Evolutionary conservation across 768 basidiomycete genomes (phyloP).

Genomic region (Pluteus cervinus): DNA sequence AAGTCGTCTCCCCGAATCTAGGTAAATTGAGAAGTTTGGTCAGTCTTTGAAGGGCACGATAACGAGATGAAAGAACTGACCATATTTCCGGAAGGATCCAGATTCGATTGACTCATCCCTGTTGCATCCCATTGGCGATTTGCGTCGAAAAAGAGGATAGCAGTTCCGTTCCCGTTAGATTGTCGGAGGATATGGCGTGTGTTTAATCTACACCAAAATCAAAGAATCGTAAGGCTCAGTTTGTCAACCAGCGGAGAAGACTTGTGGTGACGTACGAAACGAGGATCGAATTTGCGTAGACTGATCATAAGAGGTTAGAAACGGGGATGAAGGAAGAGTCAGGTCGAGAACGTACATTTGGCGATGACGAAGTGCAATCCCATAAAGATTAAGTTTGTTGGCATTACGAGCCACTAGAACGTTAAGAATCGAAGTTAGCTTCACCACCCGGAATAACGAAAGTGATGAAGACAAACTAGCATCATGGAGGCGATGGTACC

Average conservation of each 20-base stretch:
- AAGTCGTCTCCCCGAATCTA: no score
- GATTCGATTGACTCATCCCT: no score
- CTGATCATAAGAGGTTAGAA: conserved; percentile 15
- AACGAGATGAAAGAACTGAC: no score
- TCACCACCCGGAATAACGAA: background rate
- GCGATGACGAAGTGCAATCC: conserved; percentile 44
- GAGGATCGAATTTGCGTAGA: conserved; percentile 41
- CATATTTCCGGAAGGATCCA: no score
- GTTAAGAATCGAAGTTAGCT: no score
- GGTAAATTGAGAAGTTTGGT: no score
- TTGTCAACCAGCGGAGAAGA: background rate
- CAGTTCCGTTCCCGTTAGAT: no score
- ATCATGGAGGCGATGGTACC: conserved; percentile 44
- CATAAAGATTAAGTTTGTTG: conserved; percentile 38
- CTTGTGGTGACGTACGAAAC: conserved; percentile 29
- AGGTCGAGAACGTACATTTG: conserved; percentile 28
- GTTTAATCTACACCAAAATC: conserved; percentile 14
- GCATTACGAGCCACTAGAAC: conserved; percentile 39
- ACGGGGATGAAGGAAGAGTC: background rate
- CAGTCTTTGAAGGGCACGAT: no score
- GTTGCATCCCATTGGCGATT: no score
- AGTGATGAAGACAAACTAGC: conserved; percentile 26
- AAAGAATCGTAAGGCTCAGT: background rate
- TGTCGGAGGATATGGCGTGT: conserved; percentile 16
- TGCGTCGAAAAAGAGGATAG: no score